These are phyloP conservation scores for Mycena alexandri DNA, from an alignment of 768 basidiomycete genomes.

Conservation along the genomic window DNA sequence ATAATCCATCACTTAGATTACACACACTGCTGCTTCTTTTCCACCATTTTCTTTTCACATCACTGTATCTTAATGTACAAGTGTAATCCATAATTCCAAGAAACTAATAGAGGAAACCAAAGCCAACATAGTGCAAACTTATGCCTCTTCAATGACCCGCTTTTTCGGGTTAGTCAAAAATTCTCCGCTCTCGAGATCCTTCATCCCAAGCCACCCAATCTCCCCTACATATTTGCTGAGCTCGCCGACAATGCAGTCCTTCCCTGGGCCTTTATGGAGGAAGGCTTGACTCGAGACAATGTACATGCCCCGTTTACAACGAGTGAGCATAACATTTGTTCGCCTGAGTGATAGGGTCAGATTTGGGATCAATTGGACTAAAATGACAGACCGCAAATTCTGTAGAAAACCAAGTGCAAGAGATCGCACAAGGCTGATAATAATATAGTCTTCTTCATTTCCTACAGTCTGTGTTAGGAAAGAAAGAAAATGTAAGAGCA, in stretches of 20 bases:
- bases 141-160: conserved; percentile 13
- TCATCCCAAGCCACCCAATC: conserved; percentile 53
- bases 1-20: conserved; percentile 1
- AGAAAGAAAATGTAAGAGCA: conserved; percentile 7
- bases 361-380: neutral
- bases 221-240: conserved; percentile 53
- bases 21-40: conserved; percentile 21
- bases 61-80: no score
- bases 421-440: conserved; percentile 78
- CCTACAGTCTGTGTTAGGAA: conserved; percentile 56
- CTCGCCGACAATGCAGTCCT: conserved; percentile 59
- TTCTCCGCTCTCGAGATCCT: conserved; percentile 55
- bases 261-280: conserved; percentile 63
- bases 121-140: neutral
- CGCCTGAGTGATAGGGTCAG: conserved; percentile 47
- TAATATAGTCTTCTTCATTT: conserved; percentile 85
- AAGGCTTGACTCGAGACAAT: conserved; percentile 76
- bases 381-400: conserved; percentile 56
- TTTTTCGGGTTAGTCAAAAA: conserved; percentile 40
- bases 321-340: conserved; percentile 90
- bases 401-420: conserved; percentile 74
- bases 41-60: conserved; percentile 9
- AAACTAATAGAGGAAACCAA: conserved; percentile 16
- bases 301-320: conserved; percentile 84
- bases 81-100: conserved; percentile 7